Conservation (phyloP, 371 early-diverging fungal genomes). For the Rhizopus sp. region DNA sequence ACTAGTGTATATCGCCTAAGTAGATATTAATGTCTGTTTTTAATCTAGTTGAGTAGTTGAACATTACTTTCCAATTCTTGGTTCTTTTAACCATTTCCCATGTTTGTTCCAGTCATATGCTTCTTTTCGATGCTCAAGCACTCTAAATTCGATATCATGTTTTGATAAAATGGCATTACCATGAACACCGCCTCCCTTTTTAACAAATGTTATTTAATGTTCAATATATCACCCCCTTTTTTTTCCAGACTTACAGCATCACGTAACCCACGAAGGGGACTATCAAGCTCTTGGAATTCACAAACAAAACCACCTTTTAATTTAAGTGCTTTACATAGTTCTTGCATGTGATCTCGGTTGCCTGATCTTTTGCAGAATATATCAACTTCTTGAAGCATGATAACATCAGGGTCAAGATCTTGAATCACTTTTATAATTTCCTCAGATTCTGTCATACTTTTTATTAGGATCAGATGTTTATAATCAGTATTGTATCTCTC, state of each 20-base stretch:
- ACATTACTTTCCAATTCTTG: slow-evolving; percentile 59
- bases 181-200: slow-evolving; percentile 79
- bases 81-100: slow-evolving; percentile 64
- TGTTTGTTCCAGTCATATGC: slow-evolving; percentile 75
- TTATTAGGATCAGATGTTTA: background rate
- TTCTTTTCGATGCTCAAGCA: slow-evolving; percentile 68
- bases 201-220: background rate
- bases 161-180: slow-evolving; percentile 83
- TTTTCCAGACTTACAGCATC: slow-evolving; percentile 36
- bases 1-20: slow-evolving; percentile 59
- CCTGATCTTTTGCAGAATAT: slow-evolving; percentile 72
- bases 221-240: background rate
- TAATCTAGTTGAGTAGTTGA: background rate
- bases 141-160: slow-evolving; percentile 63
- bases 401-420: slow-evolving; percentile 67
- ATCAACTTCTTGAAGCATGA: slow-evolving; percentile 73
- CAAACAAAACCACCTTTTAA: slow-evolving; percentile 71
- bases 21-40: background rate
- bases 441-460: slow-evolving; percentile 45
- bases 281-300: slow-evolving; percentile 76
- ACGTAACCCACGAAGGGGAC: slow-evolving; percentile 51
- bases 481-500: background rate
- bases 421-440: slow-evolving; percentile 56
- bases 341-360: slow-evolving; percentile 60
- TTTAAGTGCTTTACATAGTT: slow-evolving; percentile 50